Evolutionary conservation across 345 rosid species (phyloP), one percentile per base, ranked within the genome.

Genomic region (Kernera saxatilis): DNA sequence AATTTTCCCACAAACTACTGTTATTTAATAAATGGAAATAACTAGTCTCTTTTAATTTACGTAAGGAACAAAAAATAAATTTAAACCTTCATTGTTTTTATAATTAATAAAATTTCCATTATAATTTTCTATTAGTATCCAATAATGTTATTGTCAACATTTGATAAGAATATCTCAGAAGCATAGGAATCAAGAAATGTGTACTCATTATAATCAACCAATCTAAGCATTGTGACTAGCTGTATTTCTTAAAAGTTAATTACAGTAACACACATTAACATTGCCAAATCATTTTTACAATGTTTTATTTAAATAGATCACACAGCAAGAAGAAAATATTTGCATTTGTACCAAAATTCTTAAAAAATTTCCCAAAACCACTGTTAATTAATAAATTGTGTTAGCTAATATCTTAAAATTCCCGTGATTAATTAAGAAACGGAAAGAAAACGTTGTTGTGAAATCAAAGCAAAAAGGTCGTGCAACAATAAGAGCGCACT

Each of bases 381-480:
- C 21, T n/a, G 19, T 6, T 2, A 41, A 41, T 3, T 48, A 48
- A 22, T 22, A 18, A n/a, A 49, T 6, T 8, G 0, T 12, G 15
- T 13, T 13, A 25, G 8, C 25, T 10, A 32, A 17, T 9, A 32
- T 30, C 43, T n/a, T n/a, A n/a, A n/a, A n/a, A n/a, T n/a, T n/a
- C n/a, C n/a, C n/a, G n/a, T n/a, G n/a, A n/a, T n/a, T 49, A 49
- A 70, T 26, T 36, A 50, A 71, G 52, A 60, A 48, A 35, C 5
- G 15, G 26, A 54, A 32, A 27, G 14, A 54, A 63, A 54, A 58
- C 41, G 70, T 36, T 64, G 77, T 43, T 72, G 78, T 84, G 44
- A 79, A 69, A 75, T 69, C 75, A 65, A 83, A 84, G 86, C 83
- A 64, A 78, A 50, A 69, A 30, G 22, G 70, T 48, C 64, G 58